Base-by-base conservation (phyloP, 345 rosid species). In the Xanthoceras sorbifolium region DNA sequence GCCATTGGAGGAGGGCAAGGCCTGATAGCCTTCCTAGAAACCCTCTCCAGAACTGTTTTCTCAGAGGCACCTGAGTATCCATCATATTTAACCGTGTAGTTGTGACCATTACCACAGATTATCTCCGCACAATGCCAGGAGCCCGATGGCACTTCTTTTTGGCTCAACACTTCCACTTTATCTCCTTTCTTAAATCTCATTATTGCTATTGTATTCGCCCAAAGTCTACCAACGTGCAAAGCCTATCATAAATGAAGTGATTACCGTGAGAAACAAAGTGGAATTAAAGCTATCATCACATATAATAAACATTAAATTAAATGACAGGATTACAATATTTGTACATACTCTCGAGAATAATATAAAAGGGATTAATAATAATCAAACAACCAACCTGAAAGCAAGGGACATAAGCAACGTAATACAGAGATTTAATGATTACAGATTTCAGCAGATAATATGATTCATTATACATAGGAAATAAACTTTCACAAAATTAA, bases 111-210 rank as follows among this genome's bases (percentile, higher is more conserved):
- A 15, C 92, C 90, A 0, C 86, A 82, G 36, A 88, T 68, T 78
- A 93, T 92, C 89, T 90, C 88, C 38, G 90, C 98, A 31, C 89
- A 82, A 20, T 83, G 86, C 98, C 98, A 93, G 7, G 88, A 89
- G 70, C 93, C 89, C 8, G 89, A 89, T 12, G 94, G 93, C 72
- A 83, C 84, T 57, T 77, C 90, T 55, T 74, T 86, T 78, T 77
- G 85, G 84, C 83, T 86, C 79, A 90, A 80, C 57, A 93, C 91
- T 85, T 92, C 97, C 3, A 93, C 97, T 77, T 84, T 87, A 72
- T 79, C 80, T 71, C 95, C 94, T 76, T 85, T 88, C 80, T 76
- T 88, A 79, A 88, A 86, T 74, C 88, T 89, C 93, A 90, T 92
- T 69, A 8, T 75, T 54, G 36, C 88, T 67, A 73, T 31, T 79